Evolutionary conservation across 2,329 filamentous ascomycete genomes (phyloP).

Genomic region (Periconia sp.): DNA sequence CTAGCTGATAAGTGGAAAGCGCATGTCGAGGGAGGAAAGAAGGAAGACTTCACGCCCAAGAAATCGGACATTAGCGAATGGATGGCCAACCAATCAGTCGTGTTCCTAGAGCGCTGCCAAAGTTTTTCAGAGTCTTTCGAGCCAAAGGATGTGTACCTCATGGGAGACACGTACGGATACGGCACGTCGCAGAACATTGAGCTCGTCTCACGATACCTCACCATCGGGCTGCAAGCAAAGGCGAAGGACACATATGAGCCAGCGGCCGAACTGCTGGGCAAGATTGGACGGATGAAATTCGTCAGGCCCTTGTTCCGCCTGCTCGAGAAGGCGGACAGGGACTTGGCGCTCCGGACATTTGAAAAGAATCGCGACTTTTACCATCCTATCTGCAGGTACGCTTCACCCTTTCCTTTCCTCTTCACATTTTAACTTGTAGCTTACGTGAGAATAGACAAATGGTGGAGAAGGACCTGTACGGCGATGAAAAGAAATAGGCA

Average conservation of each 20-base stretch:
- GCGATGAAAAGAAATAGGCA: constrained; percentile 33
- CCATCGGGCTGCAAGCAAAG: constrained; percentile 76
- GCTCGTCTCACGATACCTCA: constrained; percentile 79
- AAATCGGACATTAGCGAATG: constrained; percentile 73
- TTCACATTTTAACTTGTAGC: background rate
- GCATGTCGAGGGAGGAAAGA: constrained; percentile 37
- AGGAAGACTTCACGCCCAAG: constrained; percentile 62
- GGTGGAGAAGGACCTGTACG: constrained; percentile 82
- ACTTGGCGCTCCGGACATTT: constrained; percentile 81
- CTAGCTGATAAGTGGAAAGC: constrained; percentile 83
- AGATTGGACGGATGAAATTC: constrained; percentile 96
- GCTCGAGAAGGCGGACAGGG: constrained; percentile 74
- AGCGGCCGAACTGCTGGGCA: constrained; percentile 75
- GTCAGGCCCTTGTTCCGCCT: constrained; percentile 83
- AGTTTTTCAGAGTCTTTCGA: constrained; percentile 69
- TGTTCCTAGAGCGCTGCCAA: constrained; percentile 85
- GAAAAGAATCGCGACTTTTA: constrained; percentile 90
- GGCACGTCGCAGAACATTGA: constrained; percentile 82
- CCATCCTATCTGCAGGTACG: constrained; percentile 81
- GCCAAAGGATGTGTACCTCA: constrained; percentile 68
- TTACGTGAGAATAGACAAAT: constrained; percentile 53
- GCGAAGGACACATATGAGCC: constrained; percentile 73
- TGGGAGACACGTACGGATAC: constrained; percentile 76
- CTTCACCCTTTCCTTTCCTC: constrained; percentile 2
- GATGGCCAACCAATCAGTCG: constrained; percentile 86